These are phyloP conservation scores for Candida tropicalis DNA, from an alignment of 1,139 yeast species.

Conservation along the genomic window DNA sequence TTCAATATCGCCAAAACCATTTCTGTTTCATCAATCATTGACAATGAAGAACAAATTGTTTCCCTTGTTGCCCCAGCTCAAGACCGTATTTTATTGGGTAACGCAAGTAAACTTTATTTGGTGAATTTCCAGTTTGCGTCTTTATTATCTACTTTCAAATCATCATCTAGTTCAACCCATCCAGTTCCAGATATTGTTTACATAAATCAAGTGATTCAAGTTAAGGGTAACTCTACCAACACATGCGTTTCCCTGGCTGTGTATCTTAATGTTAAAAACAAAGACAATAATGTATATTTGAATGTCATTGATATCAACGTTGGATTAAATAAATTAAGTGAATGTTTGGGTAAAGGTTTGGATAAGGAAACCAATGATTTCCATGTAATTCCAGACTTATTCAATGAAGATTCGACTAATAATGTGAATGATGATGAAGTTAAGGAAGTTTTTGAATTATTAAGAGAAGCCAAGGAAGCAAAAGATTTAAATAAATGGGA, in stretches of 20 bases:
- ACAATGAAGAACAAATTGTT: slow-evolving; percentile 15
- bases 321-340: slow-evolving; percentile 71
- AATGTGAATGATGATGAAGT: slow-evolving; percentile 21
- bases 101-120: slow-evolving; percentile 40
- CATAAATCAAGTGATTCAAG: slow-evolving; percentile 40
- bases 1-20: slow-evolving; percentile 25
- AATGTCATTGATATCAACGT: slow-evolving; percentile 58
- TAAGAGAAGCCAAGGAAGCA: slow-evolving; percentile 22
- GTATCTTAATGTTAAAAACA: slow-evolving; percentile 42
- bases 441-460: slow-evolving; percentile 24
- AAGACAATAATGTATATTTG: slow-evolving; percentile 46
- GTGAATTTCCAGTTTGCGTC: slow-evolving; percentile 49
- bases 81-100: slow-evolving; percentile 48
- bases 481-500: slow-evolving; percentile 33
- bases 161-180: slow-evolving; percentile 17
- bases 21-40: slow-evolving; percentile 24
- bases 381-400: slow-evolving; percentile 32
- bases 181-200: slow-evolving; percentile 27
- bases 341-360: slow-evolving; percentile 71
- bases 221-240: slow-evolving; percentile 45
- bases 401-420: slow-evolving; percentile 16
- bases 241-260: slow-evolving; percentile 46
- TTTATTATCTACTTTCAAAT: slow-evolving; percentile 38
- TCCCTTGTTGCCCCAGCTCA: slow-evolving; percentile 42
- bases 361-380: slow-evolving; percentile 17